phyloP scores from a whole-genome alignment of 257 asterid species.

The Plantago elongata region DNA sequence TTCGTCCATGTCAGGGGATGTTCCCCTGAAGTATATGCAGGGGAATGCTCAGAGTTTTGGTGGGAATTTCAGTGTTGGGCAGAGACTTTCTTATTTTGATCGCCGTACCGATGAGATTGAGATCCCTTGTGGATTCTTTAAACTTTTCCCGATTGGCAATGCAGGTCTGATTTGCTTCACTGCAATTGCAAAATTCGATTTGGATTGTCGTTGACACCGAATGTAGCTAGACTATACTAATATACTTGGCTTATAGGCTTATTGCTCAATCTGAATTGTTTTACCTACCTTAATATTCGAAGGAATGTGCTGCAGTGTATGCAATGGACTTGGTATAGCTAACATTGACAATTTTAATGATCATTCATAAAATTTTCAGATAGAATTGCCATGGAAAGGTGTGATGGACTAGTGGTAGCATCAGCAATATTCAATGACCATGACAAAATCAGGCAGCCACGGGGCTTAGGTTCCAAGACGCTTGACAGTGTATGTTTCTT shows the following conservation, averaged over 20 bases:
- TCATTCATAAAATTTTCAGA: conserved; percentile 34
- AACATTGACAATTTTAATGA: not conserved
- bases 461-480: conserved; percentile 66
- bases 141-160: conserved; percentile 39
- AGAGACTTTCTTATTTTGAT: conserved; percentile 53
- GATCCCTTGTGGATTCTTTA: conserved; percentile 88
- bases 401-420: conserved; percentile 66
- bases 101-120: conserved; percentile 26
- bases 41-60: conserved; percentile 55
- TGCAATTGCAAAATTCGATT: not conserved
- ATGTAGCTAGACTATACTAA: no score
- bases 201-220: no score
- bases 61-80: conserved; percentile 52
- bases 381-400: conserved; percentile 51
- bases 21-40: conserved; percentile 44
- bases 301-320: no score
- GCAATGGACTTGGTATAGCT: not conserved
- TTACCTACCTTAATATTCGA: no score
- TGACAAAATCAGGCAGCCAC: conserved; percentile 95
- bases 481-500: conserved; percentile 55
- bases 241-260: no score
- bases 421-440: conserved; percentile 86
- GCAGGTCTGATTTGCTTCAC: conserved; percentile 41
- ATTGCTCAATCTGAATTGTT: no score
- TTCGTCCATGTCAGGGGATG: conserved; percentile 32